Evolutionary conservation across 1,284 basidiomycete genomes (phyloP).

Genomic region (Hemileccinum hortonii): DNA sequence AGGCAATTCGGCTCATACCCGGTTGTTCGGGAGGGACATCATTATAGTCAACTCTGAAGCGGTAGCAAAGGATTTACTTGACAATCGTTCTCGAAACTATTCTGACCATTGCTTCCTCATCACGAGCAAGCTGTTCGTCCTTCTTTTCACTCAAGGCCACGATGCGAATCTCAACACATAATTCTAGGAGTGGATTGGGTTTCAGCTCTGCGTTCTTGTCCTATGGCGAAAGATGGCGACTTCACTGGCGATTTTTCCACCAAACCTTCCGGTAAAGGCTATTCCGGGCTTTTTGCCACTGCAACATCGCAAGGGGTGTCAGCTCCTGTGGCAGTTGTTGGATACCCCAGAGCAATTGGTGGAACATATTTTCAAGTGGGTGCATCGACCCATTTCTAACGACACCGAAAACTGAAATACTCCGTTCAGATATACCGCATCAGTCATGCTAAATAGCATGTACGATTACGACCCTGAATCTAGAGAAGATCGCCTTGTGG

Average conservation of each 20-base stretch:
- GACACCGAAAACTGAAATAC: not conserved
- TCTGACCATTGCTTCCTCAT: conserved; percentile 2
- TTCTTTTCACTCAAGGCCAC: not conserved
- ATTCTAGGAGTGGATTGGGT: not conserved
- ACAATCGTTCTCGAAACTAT: conserved; percentile 9
- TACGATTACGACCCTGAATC: not conserved
- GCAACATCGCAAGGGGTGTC: not conserved
- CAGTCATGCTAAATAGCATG: not conserved
- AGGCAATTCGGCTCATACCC: not conserved
- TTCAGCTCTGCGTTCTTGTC: conserved; percentile 4
- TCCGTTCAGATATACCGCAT: not conserved
- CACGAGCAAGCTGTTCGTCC: not conserved
- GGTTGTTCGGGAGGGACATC: conserved; percentile 4
- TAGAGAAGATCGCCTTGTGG: not conserved
- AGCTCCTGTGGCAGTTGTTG: not conserved
- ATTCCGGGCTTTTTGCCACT: not conserved
- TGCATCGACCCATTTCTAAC: not conserved
- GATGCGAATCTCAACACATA: not conserved
- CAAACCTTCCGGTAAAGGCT: conserved; percentile 4
- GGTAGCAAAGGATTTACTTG: conserved; percentile 9
- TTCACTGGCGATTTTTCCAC: conserved; percentile 14
- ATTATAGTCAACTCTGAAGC: conserved; percentile 10
- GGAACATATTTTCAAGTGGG: not conserved
- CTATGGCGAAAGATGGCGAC: conserved; percentile 14
- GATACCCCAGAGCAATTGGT: not conserved